A percentile compares a stretch with the other conserved stretches of the same genome.
Evolutionary conservation across 2,329 filamentous ascomycete species (phyloP).

Genomic region (Neoarthrinium moseri): DNA sequence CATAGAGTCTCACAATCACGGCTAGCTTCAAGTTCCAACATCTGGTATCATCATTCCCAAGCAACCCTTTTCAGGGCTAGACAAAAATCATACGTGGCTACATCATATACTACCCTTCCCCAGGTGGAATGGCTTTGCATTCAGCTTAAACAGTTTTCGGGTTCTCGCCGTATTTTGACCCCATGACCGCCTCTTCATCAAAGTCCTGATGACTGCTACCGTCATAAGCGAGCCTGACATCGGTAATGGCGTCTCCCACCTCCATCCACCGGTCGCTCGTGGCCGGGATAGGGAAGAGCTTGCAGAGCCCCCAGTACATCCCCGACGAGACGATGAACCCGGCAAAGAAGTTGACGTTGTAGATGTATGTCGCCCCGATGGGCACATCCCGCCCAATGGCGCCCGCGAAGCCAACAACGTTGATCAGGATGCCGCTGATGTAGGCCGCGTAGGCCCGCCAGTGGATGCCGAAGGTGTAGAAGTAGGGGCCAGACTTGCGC

Average conservation of each 20-base stretch:
- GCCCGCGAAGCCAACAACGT: constrained; percentile 87
- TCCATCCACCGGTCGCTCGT: constrained; percentile 67
- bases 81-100: too few relatives aligned
- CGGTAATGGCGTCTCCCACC: constrained; percentile 46
- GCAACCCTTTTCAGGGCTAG: too few relatives aligned
- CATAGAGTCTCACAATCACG: too few relatives aligned
- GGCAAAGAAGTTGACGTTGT: constrained; percentile 87
- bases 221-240: constrained; percentile 48
- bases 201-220: constrained; percentile 32
- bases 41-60: too few relatives aligned
- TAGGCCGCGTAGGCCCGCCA: constrained; percentile 86
- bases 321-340: constrained; percentile 70
- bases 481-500: constrained; percentile 67
- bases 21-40: too few relatives aligned
- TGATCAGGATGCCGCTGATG: constrained; percentile 79
- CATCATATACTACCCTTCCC: too few relatives aligned
- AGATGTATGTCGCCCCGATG: constrained; percentile 77
- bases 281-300: constrained; percentile 69
- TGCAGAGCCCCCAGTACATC: constrained; percentile 71
- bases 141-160: not conserved
- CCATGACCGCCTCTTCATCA: constrained; percentile 33
- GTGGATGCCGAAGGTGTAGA: constrained; percentile 70
- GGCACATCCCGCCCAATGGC: constrained; percentile 73
- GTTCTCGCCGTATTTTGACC: constrained; percentile 18
- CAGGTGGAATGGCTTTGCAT: too few relatives aligned